Percentiles rank a stretch among this genome's conserved stretches.
Evolutionary conservation across 2,329 filamentous ascomycete species (phyloP).

Genomic region (Ophiostoma sp.): DNA sequence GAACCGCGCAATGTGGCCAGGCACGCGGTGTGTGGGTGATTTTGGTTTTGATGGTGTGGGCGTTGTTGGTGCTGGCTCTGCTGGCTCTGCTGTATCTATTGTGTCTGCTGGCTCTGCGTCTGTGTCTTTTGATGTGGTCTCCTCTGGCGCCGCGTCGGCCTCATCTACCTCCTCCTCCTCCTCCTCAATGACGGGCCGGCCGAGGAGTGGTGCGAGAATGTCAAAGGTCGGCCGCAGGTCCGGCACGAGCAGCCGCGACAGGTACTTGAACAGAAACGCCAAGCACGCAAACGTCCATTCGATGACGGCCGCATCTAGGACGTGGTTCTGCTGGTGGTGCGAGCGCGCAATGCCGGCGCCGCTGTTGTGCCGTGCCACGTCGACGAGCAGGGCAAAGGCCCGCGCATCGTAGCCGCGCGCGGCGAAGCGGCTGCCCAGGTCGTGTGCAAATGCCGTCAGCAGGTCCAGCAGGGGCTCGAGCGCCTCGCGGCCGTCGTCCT

Average conservation of each 20-base stretch:
- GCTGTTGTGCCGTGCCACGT: conserved; percentile 51
- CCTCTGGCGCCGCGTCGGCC: not conserved
- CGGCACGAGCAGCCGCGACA: conserved; percentile 78
- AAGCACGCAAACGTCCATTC: conserved; percentile 96
- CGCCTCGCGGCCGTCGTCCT: conserved; percentile 61
- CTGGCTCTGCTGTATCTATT: not conserved
- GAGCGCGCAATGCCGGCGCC: conserved; percentile 22
- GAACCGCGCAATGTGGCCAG: conserved; percentile 83
- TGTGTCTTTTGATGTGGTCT: not conserved
- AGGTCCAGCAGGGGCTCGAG: conserved; percentile 83
- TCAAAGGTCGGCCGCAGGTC: conserved; percentile 80
- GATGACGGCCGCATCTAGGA: conserved; percentile 78
- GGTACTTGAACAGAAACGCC: conserved; percentile 95
- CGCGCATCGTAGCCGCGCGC: conserved; percentile 74
- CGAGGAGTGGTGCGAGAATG: conserved; percentile 77
- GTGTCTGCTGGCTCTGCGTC: not conserved
- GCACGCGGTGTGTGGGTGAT: conserved; percentile 50
- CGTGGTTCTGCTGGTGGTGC: conserved; percentile 46
- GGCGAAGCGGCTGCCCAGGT: conserved; percentile 71
- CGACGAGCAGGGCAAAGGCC: conserved; percentile 68
- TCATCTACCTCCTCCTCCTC: not conserved
- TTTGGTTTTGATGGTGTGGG: not conserved
- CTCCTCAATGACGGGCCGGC: conserved; percentile 50
- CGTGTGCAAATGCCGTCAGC: conserved; percentile 91
- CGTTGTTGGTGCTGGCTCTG: not conserved